Evolutionary conservation across 192 early-diverging fungal species (phyloP), one percentile per base, ranked within the genome.

Genomic region (Coemansia sp.): DNA sequence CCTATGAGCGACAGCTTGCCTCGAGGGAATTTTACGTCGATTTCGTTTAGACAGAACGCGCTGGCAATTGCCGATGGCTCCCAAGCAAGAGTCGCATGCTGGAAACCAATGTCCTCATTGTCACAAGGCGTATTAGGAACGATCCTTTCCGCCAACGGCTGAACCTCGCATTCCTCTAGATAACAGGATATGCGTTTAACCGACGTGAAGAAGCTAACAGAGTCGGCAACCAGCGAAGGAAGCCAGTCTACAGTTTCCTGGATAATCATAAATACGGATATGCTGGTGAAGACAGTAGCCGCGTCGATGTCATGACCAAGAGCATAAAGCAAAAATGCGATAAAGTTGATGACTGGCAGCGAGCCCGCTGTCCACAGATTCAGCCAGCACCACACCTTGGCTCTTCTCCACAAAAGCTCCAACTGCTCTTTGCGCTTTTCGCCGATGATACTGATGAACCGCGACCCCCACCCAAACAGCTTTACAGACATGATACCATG

Each of bases 401-500:
- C 71, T 12, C 68, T 61, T 49, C 74, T 56, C 75, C 78, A 77
- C 61, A 90, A 75, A 7, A 66, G 64, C 30, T 69, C 65, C 28
- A 92, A 61, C 72, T 93, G 90, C 38, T 69, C 73, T 8, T 80
- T 80, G 32, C 90, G 85, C 7, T 81, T 79, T 10, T 80, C 76
- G 20, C 85, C 85, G n/a, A 96, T 82, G 51, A 88, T 84, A n/a
- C 84, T 74, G 51, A 88, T 76, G 67, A 97, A 93, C 51, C 84
- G 83, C 7, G 80, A 58, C 63, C 90, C 91, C 92, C 92, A 94
- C n/a, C 88, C 90, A 83, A 90, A 92, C 73, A 96, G 85, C 71
- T 98, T 98, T 48, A 98, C 86, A 38, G 96, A 89, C 22, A 92
- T 82, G 36, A 98, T 96, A 17, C 92, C 94, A 63, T 90, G 85